Evolutionary conservation across 345 rosid genomes (phyloP).

Genomic region (Lepidium africanum): DNA sequence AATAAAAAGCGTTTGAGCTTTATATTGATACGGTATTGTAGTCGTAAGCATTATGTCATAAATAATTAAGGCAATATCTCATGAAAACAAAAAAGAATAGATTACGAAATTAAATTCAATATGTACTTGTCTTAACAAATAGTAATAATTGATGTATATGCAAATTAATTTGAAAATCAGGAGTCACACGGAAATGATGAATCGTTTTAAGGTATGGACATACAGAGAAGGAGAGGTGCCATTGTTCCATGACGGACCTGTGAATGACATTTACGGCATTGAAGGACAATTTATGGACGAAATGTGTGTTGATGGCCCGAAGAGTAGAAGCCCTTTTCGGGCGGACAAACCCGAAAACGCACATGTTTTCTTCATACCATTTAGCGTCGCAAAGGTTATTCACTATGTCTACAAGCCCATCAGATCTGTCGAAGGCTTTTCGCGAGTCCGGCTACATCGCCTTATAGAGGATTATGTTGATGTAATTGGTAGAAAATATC

Average conservation of each 20-base stretch:
- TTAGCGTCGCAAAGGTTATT: conserved; percentile 48
- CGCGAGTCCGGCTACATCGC: conserved; percentile 44
- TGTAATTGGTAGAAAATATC: conserved; percentile 32
- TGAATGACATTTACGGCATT: conserved; percentile 48
- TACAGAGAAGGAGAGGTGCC: conserved; percentile 69
- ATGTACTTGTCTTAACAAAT: neutral
- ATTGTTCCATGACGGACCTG: conserved; percentile 53
- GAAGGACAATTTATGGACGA: conserved; percentile 74
- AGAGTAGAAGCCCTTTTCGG: conserved; percentile 23
- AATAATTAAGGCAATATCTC: neutral
- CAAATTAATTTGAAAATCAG: conserved; percentile 25
- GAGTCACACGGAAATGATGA: conserved; percentile 68
- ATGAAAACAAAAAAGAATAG: neutral
- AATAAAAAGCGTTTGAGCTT: neutral
- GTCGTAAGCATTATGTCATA: neutral
- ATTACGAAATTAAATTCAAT: neutral
- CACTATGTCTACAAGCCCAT: conserved; percentile 44
- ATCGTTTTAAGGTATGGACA: conserved; percentile 56
- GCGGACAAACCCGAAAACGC: conserved; percentile 44
- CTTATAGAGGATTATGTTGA: conserved; percentile 46
- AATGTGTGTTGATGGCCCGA: conserved; percentile 33
- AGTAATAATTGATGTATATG: neutral
- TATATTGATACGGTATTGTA: neutral
- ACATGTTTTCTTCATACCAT: conserved; percentile 46
- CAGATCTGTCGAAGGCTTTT: conserved; percentile 28